Percentiles rank a stretch among this genome's conserved stretches.
These are phyloP conservation scores for Colletotrichum ledebouriae DNA, from an alignment of 2,329 filamentous ascomycete genomes.

Conservation along the genomic window DNA sequence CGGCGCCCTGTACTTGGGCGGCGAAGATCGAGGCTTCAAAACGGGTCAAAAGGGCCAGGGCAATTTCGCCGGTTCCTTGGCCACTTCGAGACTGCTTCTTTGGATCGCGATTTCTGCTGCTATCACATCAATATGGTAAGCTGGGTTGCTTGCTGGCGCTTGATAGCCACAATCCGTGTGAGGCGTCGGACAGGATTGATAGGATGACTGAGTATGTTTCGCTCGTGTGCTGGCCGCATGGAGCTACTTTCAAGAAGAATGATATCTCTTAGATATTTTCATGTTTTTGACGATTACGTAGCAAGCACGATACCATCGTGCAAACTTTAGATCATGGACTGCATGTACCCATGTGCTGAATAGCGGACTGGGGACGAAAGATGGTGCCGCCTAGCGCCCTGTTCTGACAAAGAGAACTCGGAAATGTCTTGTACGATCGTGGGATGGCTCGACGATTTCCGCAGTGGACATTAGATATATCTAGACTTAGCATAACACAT, in stretches of 20 bases:
- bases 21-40: slow-evolving; percentile 54
- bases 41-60: slow-evolving; percentile 46
- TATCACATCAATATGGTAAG: slow-evolving; percentile 8
- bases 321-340: slow-evolving; percentile 44
- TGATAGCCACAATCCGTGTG: not conserved
- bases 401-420: too few species aligned
- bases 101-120: not conserved
- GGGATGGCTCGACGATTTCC: too few species aligned
- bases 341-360: too few species aligned
- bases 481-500: too few species aligned
- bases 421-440: too few species aligned
- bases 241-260: not conserved
- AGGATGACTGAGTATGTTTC: not conserved
- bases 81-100: not conserved
- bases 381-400: too few species aligned
- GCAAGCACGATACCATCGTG: slow-evolving; percentile 11
- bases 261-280: slow-evolving; percentile 3
- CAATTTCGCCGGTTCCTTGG: slow-evolving; percentile 15
- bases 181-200: too few species aligned
- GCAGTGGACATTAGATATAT: too few species aligned
- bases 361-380: too few species aligned
- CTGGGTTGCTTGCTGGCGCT: not conserved
- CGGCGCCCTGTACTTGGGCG: slow-evolving; percentile 56
- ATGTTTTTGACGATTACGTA: not conserved
- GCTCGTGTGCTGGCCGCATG: not conserved